Base-by-base conservation (phyloP, 768 basidiomycete genomes). In the Serendipita sp. region DNA sequence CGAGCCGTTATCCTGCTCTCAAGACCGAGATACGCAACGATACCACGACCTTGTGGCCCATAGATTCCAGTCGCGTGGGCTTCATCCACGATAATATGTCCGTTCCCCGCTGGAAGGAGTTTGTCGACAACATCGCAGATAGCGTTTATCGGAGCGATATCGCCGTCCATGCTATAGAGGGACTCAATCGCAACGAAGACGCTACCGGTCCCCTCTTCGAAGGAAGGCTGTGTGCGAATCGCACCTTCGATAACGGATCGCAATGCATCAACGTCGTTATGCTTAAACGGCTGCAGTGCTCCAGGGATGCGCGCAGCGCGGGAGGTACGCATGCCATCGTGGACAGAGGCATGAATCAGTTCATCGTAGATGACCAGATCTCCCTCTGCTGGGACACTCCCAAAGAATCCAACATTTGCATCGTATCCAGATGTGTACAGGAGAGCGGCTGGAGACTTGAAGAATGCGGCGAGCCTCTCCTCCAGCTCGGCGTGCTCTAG, bases 81-180 rank as follows among this genome's bases (percentile, higher is more conserved):
- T 72, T 96, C 94, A 66, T 97, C 95, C 0, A 97, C 85, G 15
- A 96, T 73, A 11, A 96, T 74, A 72, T 88, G 83, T 30, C 78
- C 84, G 70, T 88, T 88, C 2, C 80, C 79, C 16, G 68, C 64
- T 1, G 86, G 86, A 46, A 92, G 80, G 11, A 80, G 67, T 45
- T 80, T 76, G 32, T 91, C 83, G 48, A 92, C 70, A 2, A 80
- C 70, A 32, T 81, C 79, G 41, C 86, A 81, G 54, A 96, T 84
- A 47, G 82, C 81, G 15, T 63, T 63, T 34, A 98, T 76, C 0
- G 92, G 92, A 0, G 87, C 80, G 66, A 95, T 80, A 32, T 92
- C 95, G 13, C 95, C 95, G 68, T 98, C 95, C 95, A 98, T 98
- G 65, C 86, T 89, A 69, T 97, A 97, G 51, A 97, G 73, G 44